Conservation (phyloP, 2,329 filamentous ascomycete species). For the Huntiella decipiens region DNA sequence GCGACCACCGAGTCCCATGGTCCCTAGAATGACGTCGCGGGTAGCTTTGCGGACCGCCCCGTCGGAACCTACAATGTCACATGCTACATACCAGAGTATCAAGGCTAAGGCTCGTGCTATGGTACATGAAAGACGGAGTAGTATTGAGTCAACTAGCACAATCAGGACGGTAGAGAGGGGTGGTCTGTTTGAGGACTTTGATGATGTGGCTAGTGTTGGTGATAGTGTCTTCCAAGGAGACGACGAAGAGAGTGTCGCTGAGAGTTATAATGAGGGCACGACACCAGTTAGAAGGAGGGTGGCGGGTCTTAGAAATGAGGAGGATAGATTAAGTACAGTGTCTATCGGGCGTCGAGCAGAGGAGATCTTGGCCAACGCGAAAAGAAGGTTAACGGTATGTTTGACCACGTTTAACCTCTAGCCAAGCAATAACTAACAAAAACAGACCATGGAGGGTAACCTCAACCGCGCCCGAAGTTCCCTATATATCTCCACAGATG, state of each 20-base stretch:
- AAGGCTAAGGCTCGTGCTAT: conserved; percentile 17
- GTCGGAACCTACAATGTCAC: conserved; percentile 9
- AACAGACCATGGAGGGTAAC: conserved; percentile 83
- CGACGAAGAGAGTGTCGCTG: conserved; percentile 46
- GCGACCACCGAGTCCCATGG: conserved; percentile 19
- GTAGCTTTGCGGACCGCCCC: conserved; percentile 5
- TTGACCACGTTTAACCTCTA: not conserved
- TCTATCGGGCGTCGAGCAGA: conserved; percentile 70
- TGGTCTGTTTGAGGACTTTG: conserved; percentile 39
- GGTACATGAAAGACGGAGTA: conserved; percentile 31
- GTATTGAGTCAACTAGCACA: conserved; percentile 42
- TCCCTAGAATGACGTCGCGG: conserved; percentile 17
- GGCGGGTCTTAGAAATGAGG: conserved; percentile 19
- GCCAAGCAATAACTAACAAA: conserved; percentile 14
- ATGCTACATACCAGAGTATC: conserved; percentile 25
- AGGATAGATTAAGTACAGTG: conserved; percentile 50
- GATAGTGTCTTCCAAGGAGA: conserved; percentile 49
- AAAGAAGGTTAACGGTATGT: conserved; percentile 67
- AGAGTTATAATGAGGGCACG: conserved; percentile 31
- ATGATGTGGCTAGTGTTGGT: conserved; percentile 41
- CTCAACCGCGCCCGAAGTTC: conserved; percentile 58
- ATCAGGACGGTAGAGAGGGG: conserved; percentile 32
- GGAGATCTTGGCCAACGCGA: conserved; percentile 81
- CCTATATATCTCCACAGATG: conserved; percentile 28
- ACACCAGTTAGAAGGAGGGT: conserved; percentile 15